Base-by-base conservation (phyloP, 345 rosid species). In the Populus nigra region DNA sequence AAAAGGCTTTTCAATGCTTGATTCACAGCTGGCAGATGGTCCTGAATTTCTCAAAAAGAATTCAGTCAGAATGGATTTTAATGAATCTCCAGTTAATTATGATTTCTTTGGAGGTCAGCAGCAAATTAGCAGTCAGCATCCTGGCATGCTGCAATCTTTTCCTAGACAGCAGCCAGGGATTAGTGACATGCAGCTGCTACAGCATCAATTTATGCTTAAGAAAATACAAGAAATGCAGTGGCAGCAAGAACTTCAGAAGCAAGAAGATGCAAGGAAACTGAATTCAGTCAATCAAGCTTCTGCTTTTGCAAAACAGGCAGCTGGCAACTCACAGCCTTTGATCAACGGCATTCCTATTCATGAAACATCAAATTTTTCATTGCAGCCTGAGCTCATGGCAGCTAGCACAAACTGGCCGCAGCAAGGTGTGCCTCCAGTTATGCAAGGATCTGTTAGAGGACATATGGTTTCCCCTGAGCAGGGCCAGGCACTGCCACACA, bases 181-280 rank as follows among this genome's bases (percentile, higher is more conserved):
- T 65, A 87, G 74, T 79, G 94, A 90, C 71, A 85, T 87, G 88
- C 94, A 88, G 76, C 79, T 89, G 69, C 68, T 89, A 84, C 97
- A 91, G 83, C 93, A 91, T 78, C 91, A 92, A 43, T 49, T 88
- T 70, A 86, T 91, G 88, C 68, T 90, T 77, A 89, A 90, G 86
- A 88, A 92, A 79, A 80, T 90, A 80, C 95, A 88, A 80, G 97
- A 90, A 81, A 76, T 87, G 83, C 94, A 91, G 81, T 88, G 88
- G 78, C 95, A 90, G 84, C 93, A 85, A 73, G 90, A 83, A 68
- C 78, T 81, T 82, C 89, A 87, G 73, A 66, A 73, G 76, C 81
- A 78, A 71, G 76, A 84, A 55, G 90, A 88, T 36, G 78, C 61
- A 61, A 85, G 89, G 83, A 88, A 85, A 73, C 86, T 84, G 75